These are phyloP conservation scores for Syncephalastrum racemosum DNA, from an alignment of 371 early-diverging fungal species.

Conservation along the genomic window DNA sequence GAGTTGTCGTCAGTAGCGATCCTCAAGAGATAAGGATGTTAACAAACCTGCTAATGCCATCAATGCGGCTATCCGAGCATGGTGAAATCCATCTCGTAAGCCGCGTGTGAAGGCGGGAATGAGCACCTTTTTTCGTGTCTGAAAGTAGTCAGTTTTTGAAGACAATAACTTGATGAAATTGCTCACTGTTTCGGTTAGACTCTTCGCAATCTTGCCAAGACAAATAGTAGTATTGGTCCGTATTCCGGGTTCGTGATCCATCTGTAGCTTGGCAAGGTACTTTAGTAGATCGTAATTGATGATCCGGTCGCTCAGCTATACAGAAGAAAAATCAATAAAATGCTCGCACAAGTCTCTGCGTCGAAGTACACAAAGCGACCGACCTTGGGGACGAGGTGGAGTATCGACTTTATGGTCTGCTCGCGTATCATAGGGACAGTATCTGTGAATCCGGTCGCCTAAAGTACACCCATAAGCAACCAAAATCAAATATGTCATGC, in stretches of 20 bases:
- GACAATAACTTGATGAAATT: slow-evolving; percentile 8
- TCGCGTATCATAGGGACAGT: slow-evolving; percentile 89
- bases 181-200: slow-evolving; percentile 67
- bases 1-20: too few relatives aligned
- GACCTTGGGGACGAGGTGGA: slow-evolving; percentile 74
- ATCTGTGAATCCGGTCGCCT: slow-evolving; percentile 89
- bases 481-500: neutral
- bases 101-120: slow-evolving; percentile 81
- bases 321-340: neutral
- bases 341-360: neutral
- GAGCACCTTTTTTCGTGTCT: slow-evolving; percentile 75
- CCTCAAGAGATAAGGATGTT: neutral
- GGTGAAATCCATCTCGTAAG: slow-evolving; percentile 90
- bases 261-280: slow-evolving; percentile 83
- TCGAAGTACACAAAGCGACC: neutral
- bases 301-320: slow-evolving; percentile 66
- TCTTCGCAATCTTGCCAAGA: slow-evolving; percentile 82
- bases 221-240: slow-evolving; percentile 94
- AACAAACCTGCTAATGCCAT: slow-evolving; percentile 74
- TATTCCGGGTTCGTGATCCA: slow-evolving; percentile 94
- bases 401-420: slow-evolving; percentile 83
- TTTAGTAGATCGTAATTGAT: slow-evolving; percentile 86
- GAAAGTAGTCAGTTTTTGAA: slow-evolving; percentile 1
- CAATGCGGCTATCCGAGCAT: slow-evolving; percentile 86
- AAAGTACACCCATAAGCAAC: neutral